These are phyloP conservation scores for Pestalotiopsis sp. DNA, from an alignment of 2,329 filamentous ascomycete species.

Conservation along the genomic window DNA sequence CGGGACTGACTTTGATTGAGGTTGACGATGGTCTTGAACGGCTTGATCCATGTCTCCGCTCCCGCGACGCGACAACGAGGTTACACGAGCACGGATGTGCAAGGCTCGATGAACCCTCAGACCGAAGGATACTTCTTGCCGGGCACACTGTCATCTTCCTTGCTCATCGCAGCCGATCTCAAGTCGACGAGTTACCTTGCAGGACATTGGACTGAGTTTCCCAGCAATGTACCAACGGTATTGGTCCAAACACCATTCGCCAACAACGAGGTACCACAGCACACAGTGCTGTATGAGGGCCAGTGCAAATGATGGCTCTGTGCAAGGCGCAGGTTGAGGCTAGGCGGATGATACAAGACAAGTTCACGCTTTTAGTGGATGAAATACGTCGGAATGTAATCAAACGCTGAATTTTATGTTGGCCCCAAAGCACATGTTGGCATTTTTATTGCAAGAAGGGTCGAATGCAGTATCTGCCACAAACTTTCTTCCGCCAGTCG, in stretches of 20 bases:
- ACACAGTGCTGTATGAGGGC: conserved; percentile 33
- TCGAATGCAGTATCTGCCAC: no score
- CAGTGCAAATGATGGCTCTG: conserved; percentile 21
- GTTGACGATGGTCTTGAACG: conserved; percentile 34
- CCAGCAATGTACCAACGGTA: conserved; percentile 34
- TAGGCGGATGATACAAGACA: no score
- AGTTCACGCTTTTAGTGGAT: no score
- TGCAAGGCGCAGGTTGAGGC: no score
- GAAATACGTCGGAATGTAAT: no score
- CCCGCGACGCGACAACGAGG: conserved; percentile 23
- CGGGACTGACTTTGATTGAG: conserved; percentile 17
- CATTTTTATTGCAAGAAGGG: no score
- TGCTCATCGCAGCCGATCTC: conserved; percentile 34
- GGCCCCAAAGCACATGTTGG: no score
- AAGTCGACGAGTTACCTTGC: conserved; percentile 27
- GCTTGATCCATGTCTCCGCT: conserved; percentile 34
- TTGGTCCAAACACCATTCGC: conserved; percentile 34
- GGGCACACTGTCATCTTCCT: conserved; percentile 31
- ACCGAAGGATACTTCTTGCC: conserved; percentile 32
- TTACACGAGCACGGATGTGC: conserved; percentile 10
- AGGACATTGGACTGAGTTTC: conserved; percentile 38
- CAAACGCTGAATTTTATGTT: no score
- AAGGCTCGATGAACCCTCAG: neutral
- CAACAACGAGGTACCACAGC: conserved; percentile 25
- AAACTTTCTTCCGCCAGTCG: no score